Evolutionary conservation across 352 stramenopile genomes (phyloP).

Genomic region (Globisporangium lucens): DNA sequence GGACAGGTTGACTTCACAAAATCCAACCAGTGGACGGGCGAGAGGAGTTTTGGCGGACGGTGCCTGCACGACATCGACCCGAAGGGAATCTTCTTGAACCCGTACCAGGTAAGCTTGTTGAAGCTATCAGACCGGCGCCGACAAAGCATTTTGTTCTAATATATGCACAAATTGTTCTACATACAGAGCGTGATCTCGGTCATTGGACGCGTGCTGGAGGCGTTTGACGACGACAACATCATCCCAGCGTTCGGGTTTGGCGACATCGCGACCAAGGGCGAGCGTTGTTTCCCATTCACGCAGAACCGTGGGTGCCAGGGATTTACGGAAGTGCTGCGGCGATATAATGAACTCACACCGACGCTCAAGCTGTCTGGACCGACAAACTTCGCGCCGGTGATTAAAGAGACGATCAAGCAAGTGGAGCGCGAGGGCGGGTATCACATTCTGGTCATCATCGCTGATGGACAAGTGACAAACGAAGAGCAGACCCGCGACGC

Average conservation of each 20-base stretch:
- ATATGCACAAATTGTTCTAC: not conserved
- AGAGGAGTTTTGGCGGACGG: conserved; percentile 56
- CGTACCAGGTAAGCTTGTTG: conserved; percentile 45
- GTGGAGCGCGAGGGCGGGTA: conserved; percentile 46
- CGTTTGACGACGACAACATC: conserved; percentile 80
- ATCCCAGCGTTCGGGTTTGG: conserved; percentile 33
- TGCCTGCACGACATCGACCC: conserved; percentile 61
- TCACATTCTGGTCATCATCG: conserved; percentile 81
- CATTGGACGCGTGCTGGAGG: conserved; percentile 62
- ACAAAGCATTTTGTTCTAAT: not conserved
- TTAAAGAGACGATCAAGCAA: conserved; percentile 50
- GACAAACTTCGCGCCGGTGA: conserved; percentile 69
- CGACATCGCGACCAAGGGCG: conserved; percentile 42
- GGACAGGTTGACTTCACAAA: conserved; percentile 68
- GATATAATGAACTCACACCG: conserved; percentile 61
- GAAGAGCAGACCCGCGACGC: conserved; percentile 51
- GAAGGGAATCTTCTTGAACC: conserved; percentile 40
- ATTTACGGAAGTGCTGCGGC: conserved; percentile 53
- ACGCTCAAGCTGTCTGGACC: conserved; percentile 51
- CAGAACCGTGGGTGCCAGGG: conserved; percentile 38
- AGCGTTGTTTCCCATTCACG: conserved; percentile 49
- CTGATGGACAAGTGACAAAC: conserved; percentile 58
- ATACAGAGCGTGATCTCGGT: conserved; percentile 63
- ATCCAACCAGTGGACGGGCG: conserved; percentile 65
- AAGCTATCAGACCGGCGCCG: no score